Evolutionary conservation across 164 flowering plant genomes (phyloP).

Genomic region (Litsea cubeba): DNA sequence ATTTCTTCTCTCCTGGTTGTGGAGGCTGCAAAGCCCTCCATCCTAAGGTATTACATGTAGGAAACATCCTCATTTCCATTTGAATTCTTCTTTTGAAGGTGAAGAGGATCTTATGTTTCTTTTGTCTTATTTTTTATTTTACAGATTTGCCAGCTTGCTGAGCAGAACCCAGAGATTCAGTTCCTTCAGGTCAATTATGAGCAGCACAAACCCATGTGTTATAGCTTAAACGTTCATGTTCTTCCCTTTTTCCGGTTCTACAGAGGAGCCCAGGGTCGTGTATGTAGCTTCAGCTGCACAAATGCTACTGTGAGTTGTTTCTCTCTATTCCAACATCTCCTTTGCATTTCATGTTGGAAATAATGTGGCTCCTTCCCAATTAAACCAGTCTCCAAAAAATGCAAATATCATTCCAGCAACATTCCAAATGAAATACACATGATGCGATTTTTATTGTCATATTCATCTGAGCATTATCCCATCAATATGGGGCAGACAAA

Average conservation of each 20-base stretch:
- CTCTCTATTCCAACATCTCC: background rate
- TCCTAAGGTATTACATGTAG: constrained; percentile 58
- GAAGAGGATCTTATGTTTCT: constrained; percentile 1
- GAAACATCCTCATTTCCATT: background rate
- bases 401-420: background rate
- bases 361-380: background rate
- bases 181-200: constrained; percentile 75
- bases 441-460: too few species aligned
- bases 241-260: constrained; percentile 86
- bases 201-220: constrained; percentile 76
- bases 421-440: too few species aligned
- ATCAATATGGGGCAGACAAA: too few species aligned
- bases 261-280: constrained; percentile 78
- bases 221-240: constrained; percentile 72
- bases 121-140: background rate
- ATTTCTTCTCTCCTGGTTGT: constrained; percentile 91
- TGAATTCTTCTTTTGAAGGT: background rate
- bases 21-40: constrained; percentile 94
- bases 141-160: constrained; percentile 80
- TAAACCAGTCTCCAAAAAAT: background rate
- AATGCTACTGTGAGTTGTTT: constrained; percentile 66
- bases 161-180: constrained; percentile 64
- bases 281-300: constrained; percentile 90
- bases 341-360: background rate
- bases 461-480: too few species aligned